Evolutionary conservation across 2,329 filamentous ascomycete genomes (phyloP), one percentile per base, ranked within the genome.

Genomic region (Neopestalotiopsis sp.): DNA sequence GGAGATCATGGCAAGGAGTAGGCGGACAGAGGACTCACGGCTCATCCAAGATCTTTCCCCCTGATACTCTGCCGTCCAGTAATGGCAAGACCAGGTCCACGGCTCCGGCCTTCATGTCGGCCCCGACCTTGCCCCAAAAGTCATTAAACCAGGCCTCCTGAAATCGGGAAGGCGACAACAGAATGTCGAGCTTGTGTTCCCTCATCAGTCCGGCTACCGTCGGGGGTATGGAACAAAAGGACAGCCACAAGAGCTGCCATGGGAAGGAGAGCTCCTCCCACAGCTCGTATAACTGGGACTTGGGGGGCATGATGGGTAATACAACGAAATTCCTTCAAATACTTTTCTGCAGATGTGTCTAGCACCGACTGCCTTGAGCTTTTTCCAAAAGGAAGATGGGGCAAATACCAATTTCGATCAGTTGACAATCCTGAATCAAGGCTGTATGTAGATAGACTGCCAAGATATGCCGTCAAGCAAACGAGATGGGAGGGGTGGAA

Each of bases 81-180:
- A 91, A 79, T 0, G 89, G 87, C 10, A 86, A 75, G 2, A 91
- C 86, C 34, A 78, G 78, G 0, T 73, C 74, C 45, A 80, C 81
- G 20, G 79, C 83, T 56, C 71, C 74, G n/a, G 78, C 70, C 68
- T 86, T 85, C 3, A 88, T 81, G 4, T 77, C 70, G 0, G 89
- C 88, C 0, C 89, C 89, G 59, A 84, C 82, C 67, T 75, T 81
- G 42, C 79, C 78, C 90, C 90, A 92, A 79, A 92, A 91, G 56
- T 79, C 79, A 66, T 84, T 84, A 78, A 92, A 92, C 87, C 89
- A 91, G 71, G 79, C 82, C 2, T 82, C 78, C 56, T 79, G 81
- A 67, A 89, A 80, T 28, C 75, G 75, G 2, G 78, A 75, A 1
- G 79, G 81, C 20, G 81, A 84, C 59, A 86, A 64, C 20, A 88